Evolutionary conservation across 2,329 filamentous ascomycete species (phyloP), one percentile per base, ranked within the genome.

Genomic region (Raffaelea arxii): DNA sequence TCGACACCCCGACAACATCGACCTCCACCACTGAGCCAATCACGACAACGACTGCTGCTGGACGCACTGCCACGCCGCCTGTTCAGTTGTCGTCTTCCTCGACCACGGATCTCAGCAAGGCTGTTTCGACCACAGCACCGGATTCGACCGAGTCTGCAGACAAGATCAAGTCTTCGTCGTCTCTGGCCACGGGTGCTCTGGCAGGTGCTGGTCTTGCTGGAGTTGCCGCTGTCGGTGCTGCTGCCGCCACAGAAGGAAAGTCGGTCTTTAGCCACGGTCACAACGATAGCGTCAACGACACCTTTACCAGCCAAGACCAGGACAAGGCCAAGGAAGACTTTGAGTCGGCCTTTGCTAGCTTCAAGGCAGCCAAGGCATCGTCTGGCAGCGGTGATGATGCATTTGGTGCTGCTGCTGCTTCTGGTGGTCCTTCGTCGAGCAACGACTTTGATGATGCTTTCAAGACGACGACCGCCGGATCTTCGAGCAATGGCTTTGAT

Each of bases 261-360:
- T 7, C 42, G 3, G 39, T 40, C 3, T 51, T 47, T 43, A 53
- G 53, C 6, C 52, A 55, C n/a, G 51, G 48, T 2, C 51, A 52
- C 37, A 54, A 49, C 19, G 54, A 54, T 42, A 57, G 57, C 51
- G 39, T 64, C 56, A 27, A 27, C 9, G 75, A 78, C 54, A 70
- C 76, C 6, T 82, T 82, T 49, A 65, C 64, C 6, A 66, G 67
- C 24, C 62, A 73, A 50, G 72, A 77, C 46, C 67, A 76, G 48
- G 70, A 69, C 46, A 80, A 78, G 63, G 77, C 80, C 36, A 88
- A 88, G 66, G 81, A 86, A 43, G 87, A 92, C 56, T 92, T 94
- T 55, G 87, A 94, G 59, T 81, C 82, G 50, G 87, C 87, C 2
- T 94, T 94, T 68, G 85, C 84, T 38, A 82, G 81, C 47, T 91